A percentile compares a stretch with the other conserved stretches of the same genome.
Evolutionary conservation across 2,329 filamentous ascomycete genomes (phyloP).

Genomic region (Phialophora tarda): DNA sequence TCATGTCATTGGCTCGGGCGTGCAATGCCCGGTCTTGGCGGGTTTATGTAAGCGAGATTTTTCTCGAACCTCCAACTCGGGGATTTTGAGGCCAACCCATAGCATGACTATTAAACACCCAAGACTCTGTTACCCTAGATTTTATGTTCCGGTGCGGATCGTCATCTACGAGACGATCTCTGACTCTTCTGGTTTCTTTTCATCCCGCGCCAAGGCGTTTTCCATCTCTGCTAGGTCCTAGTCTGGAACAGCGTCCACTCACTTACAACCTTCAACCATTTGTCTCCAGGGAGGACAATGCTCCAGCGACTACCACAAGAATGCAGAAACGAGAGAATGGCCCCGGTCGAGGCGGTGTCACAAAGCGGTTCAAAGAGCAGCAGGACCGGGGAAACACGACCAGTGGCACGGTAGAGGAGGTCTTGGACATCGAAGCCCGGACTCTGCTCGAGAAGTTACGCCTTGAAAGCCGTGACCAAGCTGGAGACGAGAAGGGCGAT

Average conservation of each 20-base stretch:
- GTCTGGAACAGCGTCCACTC: not conserved
- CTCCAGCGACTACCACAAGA: slow-evolving; percentile 20
- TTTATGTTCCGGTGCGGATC: slow-evolving; percentile 1
- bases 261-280: not conserved
- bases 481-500: not conserved
- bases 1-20: slow-evolving; percentile 14
- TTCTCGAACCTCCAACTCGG: not conserved
- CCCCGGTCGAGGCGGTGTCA: not conserved
- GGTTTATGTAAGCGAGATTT: slow-evolving; percentile 23
- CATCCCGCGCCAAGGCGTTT: not conserved
- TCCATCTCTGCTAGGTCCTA: too few species aligned
- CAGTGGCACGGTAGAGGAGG: slow-evolving; percentile 31
- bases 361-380: slow-evolving; percentile 16
- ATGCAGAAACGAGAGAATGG: slow-evolving; percentile 18
- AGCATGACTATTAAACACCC: not conserved
- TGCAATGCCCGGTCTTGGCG: not conserved
- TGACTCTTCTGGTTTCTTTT: not conserved
- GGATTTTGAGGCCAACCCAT: not conserved
- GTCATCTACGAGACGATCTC: not conserved
- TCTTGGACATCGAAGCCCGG: slow-evolving; percentile 29
- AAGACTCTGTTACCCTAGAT: not conserved
- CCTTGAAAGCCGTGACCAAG: not conserved
- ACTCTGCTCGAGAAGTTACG: slow-evolving; percentile 18
- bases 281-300: slow-evolving; percentile 22
- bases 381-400: not conserved